Evolutionary conservation across 2,329 filamentous ascomycete species (phyloP), one percentile per base, ranked within the genome.

Genomic region (Exophiala aquamarina): DNA sequence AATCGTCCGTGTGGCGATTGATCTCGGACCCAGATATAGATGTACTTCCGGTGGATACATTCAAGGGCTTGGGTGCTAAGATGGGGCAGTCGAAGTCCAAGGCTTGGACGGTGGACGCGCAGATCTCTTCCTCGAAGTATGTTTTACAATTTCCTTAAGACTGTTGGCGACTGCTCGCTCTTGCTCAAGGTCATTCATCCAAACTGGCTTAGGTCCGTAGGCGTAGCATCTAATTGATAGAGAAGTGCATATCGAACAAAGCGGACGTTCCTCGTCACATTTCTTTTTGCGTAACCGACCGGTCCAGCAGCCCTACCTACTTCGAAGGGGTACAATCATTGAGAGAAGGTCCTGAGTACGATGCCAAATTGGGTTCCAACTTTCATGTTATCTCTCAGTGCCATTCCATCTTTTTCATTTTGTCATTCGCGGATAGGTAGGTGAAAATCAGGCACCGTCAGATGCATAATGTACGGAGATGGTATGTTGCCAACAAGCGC

Each of bases 61-160:
- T n/a, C n/a, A n/a, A n/a, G n/a, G n/a, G n/a, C n/a, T n/a, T n/a
- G n/a, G n/a, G n/a, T n/a, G n/a, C n/a, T n/a, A n/a, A n/a, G n/a
- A n/a, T n/a, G n/a, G n/a, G n/a, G 17, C 9, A 37, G 8, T 9
- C 18, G n/a, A 6, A 4, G 35, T 17, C 15, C 23, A 11, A 26
- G 6, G 41, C 14, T 23, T 29, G 18, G 32, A 44, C n/a, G 32
- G 18, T 36, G 23, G 23, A 26, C 23, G 21, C 10, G 5, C 13
- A 34, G 19, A 18, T 20, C 26, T 7, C 17, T 43, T 43, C 4
- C 40, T 43, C 4, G 40, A 43, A 10, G 26, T 43, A 19, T 43
- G 40, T 19, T 43, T 43, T 5, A 43, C 40, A 19, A 43, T 43
- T 34, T 43, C 40, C 21, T 43, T 43, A 29, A 43, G 40, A 29